A percentile compares a stretch with the other conserved stretches of the same genome.
Evolutionary conservation across 176 grass and related monocot species (phyloP).

Genomic region (Oryza australiensis): DNA sequence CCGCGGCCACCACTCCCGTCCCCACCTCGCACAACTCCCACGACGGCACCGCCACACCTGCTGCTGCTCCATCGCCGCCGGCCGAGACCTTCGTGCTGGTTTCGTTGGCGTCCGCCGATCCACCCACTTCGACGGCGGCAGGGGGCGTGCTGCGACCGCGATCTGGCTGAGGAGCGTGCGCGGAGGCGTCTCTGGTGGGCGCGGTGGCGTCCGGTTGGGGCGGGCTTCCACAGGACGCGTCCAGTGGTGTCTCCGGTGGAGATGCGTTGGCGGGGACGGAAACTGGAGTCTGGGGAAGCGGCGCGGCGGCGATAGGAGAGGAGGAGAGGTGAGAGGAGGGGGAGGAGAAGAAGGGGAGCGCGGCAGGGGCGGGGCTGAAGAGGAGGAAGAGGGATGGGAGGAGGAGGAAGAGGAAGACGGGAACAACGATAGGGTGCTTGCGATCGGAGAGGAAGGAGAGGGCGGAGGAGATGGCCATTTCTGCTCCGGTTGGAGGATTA

Average conservation of each 20-base stretch:
- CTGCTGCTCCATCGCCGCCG: neutral
- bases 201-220: neutral
- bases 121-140: neutral
- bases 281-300: neutral
- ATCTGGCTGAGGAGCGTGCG: neutral
- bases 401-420: constrained; percentile 46
- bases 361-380: constrained; percentile 33
- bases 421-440: constrained; percentile 40
- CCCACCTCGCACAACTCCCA: constrained; percentile 72
- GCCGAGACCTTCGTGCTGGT: neutral
- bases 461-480: constrained; percentile 48
- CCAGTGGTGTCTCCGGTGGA: neutral
- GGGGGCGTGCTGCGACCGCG: neutral
- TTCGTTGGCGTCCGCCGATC: constrained; percentile 24
- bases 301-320: neutral
- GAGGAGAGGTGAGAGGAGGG: constrained; percentile 16
- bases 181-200: neutral
- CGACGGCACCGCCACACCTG: constrained; percentile 25
- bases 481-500: neutral
- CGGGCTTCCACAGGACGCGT: neutral
- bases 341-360: constrained; percentile 36
- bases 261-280: constrained; percentile 21
- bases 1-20: constrained; percentile 57
- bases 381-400: constrained; percentile 50
- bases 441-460: constrained; percentile 55